Evolutionary conservation across 768 basidiomycete genomes (phyloP).

Genomic region (Auriscalpium vulgare): DNA sequence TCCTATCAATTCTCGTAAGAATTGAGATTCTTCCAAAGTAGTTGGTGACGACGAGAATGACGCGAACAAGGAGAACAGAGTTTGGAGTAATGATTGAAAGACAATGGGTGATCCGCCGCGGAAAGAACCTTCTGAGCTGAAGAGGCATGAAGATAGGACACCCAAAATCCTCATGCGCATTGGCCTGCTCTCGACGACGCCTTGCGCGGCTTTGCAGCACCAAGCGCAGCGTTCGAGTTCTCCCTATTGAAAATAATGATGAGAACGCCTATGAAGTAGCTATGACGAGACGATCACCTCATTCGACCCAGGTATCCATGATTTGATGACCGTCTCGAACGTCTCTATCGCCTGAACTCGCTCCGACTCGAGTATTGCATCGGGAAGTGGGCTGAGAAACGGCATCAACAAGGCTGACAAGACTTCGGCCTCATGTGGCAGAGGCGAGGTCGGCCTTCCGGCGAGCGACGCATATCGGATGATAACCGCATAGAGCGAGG

Average conservation of each 20-base stretch:
- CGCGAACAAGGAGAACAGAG: slow-evolving; percentile 43
- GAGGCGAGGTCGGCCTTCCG: slow-evolving; percentile 14
- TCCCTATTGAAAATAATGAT: slow-evolving; percentile 18
- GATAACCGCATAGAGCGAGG: slow-evolving; percentile 31
- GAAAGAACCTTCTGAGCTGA: slow-evolving; percentile 36
- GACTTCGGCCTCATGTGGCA: slow-evolving; percentile 54
- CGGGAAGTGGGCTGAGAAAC: slow-evolving; percentile 35
- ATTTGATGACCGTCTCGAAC: slow-evolving; percentile 49
- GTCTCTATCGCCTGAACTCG: slow-evolving; percentile 47
- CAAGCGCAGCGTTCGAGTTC: slow-evolving; percentile 58
- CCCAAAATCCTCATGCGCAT: slow-evolving; percentile 44
- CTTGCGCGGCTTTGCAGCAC: slow-evolving; percentile 57
- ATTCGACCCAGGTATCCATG: slow-evolving; percentile 44
- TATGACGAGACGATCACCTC: slow-evolving; percentile 34
- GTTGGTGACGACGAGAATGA: slow-evolving; percentile 22
- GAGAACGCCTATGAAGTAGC: not conserved
- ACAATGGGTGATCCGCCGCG: slow-evolving; percentile 33
- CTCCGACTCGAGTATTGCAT: slow-evolving; percentile 39
- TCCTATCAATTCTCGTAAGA: slow-evolving; percentile 35
- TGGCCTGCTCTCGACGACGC: slow-evolving; percentile 24
- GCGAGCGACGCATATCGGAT: slow-evolving; percentile 27
- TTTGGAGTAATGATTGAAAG: slow-evolving; percentile 45
- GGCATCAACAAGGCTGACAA: slow-evolving; percentile 51
- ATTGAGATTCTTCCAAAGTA: slow-evolving; percentile 25
- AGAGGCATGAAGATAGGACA: slow-evolving; percentile 38